phyloP scores from a whole-genome alignment of 306 rosid species.

The Rosa rugosa region DNA sequence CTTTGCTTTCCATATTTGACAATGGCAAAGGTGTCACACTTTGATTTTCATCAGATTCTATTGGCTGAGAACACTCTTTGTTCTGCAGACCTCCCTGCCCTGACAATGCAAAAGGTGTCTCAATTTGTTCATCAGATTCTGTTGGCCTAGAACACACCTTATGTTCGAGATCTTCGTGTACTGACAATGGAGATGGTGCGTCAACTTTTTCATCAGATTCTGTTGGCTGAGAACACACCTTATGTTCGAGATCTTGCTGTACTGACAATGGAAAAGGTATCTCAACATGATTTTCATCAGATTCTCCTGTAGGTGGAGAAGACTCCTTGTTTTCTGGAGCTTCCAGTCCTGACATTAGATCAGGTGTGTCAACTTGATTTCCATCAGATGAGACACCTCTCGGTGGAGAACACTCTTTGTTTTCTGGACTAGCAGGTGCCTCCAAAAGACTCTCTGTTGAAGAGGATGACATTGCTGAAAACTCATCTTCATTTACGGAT shows the following conservation, averaged over 20 bases:
- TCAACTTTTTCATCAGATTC: constrained; percentile 56
- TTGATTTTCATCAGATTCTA: constrained; percentile 64
- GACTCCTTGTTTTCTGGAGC: constrained; percentile 65
- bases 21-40: not conserved
- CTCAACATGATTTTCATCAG: constrained; percentile 52
- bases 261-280: constrained; percentile 32
- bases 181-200: constrained; percentile 29
- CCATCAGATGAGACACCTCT: constrained; percentile 68
- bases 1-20: constrained; percentile 55
- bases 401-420: constrained; percentile 71
- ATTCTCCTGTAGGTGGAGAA: constrained; percentile 72
- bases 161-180: constrained; percentile 22
- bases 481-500: constrained; percentile 43
- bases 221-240: constrained; percentile 53
- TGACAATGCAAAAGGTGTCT: not conserved
- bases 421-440: constrained; percentile 70
- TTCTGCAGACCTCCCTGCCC: constrained; percentile 40
- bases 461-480: constrained; percentile 23
- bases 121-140: not conserved
- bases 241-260: constrained; percentile 29
- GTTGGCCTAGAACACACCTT: not conserved
- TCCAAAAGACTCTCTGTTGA: constrained; percentile 45
- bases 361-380: constrained; percentile 46
- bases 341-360: constrained; percentile 37
- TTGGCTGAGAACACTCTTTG: constrained; percentile 58